phyloP scores from a whole-genome alignment of 176 grass and related monocot genomes.

The Cocos nucifera region DNA sequence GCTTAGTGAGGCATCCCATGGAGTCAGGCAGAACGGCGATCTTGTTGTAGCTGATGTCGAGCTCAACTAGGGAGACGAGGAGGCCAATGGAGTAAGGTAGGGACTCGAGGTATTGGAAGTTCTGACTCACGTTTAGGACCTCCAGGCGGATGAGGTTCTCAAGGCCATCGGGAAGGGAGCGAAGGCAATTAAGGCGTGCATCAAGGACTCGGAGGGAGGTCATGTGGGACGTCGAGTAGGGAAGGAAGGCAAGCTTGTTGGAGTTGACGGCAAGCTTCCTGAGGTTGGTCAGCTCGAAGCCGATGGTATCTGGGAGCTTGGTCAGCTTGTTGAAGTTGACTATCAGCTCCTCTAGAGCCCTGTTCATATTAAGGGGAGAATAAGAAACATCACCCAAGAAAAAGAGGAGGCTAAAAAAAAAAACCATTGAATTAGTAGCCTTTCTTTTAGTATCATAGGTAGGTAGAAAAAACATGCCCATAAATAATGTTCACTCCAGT shows the following conservation, averaged over 20 bases:
- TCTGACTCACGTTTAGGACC: constrained; percentile 24
- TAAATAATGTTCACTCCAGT: no score
- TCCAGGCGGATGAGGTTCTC: constrained; percentile 24
- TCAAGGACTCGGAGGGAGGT: constrained; percentile 23
- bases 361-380: not conserved
- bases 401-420: no score
- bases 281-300: constrained; percentile 22
- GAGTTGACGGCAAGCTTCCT: constrained; percentile 16
- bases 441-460: no score
- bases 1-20: constrained; percentile 18
- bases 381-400: no score
- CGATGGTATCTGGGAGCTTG: constrained; percentile 16
- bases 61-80: constrained; percentile 13
- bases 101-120: constrained; percentile 17
- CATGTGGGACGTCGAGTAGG: constrained; percentile 27
- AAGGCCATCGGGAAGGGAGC: constrained; percentile 21
- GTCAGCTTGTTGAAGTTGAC: constrained; percentile 24
- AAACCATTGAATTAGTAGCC: no score
- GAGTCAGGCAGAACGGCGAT: constrained; percentile 21
- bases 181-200: constrained; percentile 25
- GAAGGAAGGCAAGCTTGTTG: constrained; percentile 26
- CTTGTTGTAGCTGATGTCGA: constrained; percentile 31
- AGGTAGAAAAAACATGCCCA: no score
- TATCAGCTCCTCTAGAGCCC: constrained; percentile 21
- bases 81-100: constrained; percentile 23